Evolutionary conservation across 2,329 filamentous ascomycete species (phyloP).

Genomic region (Truncatella angustata): DNA sequence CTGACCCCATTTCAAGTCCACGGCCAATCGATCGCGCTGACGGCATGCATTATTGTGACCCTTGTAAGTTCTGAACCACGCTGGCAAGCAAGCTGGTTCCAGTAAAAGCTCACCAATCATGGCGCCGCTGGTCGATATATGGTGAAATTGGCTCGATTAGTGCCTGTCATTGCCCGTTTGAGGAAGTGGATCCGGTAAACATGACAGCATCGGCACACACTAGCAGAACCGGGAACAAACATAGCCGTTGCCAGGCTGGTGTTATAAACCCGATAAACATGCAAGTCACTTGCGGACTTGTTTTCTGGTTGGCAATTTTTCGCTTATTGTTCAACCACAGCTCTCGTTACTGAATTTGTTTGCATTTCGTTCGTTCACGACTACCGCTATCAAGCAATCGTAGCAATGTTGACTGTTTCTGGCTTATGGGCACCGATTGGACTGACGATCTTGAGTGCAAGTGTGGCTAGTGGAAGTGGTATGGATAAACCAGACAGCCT

Average conservation of each 20-base stretch:
- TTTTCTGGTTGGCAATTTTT: slow-evolving; percentile 4
- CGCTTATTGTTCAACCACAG: slow-evolving; percentile 1
- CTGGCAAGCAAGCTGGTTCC: background rate
- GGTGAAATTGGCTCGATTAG: slow-evolving; percentile 8
- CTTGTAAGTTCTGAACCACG: slow-evolving; percentile 14
- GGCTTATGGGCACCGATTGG: slow-evolving; percentile 17
- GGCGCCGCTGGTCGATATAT: background rate
- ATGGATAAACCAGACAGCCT: no score
- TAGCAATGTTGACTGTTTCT: slow-evolving; percentile 19
- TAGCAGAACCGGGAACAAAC: slow-evolving; percentile 11
- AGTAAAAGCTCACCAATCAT: background rate
- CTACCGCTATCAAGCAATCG: slow-evolving; percentile 13
- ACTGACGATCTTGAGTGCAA: slow-evolving; percentile 19
- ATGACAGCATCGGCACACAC: slow-evolving; percentile 21
- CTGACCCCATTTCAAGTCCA: no score
- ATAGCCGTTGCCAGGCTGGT: background rate
- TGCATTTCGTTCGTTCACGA: slow-evolving; percentile 21
- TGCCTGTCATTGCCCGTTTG: slow-evolving; percentile 11
- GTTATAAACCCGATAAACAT: background rate
- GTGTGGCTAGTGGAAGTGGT: slow-evolving; percentile 17
- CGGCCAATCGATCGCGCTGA: no score
- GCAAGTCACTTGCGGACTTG: background rate
- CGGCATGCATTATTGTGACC: background rate
- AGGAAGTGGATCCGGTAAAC: slow-evolving; percentile 5
- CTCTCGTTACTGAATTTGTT: slow-evolving; percentile 14